Percentiles rank a stretch among this genome's conserved stretches.
Evolutionary conservation across 2,329 filamentous ascomycete species (phyloP).

Genomic region (Cyphellophora europaea): DNA sequence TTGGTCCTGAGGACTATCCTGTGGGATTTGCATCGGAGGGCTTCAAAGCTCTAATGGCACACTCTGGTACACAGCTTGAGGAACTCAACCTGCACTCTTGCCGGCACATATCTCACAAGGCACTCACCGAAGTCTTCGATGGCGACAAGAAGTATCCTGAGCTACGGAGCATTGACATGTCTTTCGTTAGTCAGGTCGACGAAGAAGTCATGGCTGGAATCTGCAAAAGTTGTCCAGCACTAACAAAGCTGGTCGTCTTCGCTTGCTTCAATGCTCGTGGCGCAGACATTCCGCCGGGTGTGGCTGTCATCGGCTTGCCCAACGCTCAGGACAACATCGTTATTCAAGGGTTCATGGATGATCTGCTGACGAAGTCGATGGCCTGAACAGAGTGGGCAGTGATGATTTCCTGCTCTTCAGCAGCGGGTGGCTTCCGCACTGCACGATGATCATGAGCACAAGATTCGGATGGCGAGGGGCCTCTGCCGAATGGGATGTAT

Average conservation of each 20-base stretch:
- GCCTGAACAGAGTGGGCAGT: no score
- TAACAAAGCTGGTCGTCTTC: slow-evolving; percentile 51
- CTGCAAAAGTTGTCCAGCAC: slow-evolving; percentile 34
- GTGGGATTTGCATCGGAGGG: slow-evolving; percentile 67
- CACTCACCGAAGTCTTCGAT: slow-evolving; percentile 68
- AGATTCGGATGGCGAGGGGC: no score
- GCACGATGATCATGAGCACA: no score
- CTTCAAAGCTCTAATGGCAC: slow-evolving; percentile 73
- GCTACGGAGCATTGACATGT: slow-evolving; percentile 64
- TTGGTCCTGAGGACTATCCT: slow-evolving; percentile 46
- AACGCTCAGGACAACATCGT: slow-evolving; percentile 48
- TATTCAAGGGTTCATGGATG: slow-evolving; percentile 1
- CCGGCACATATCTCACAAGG: slow-evolving; percentile 63
- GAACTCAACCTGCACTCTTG: slow-evolving; percentile 73
- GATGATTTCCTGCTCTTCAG: no score
- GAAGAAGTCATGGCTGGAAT: slow-evolving; percentile 35
- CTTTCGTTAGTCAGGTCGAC: slow-evolving; percentile 47
- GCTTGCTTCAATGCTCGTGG: slow-evolving; percentile 52
- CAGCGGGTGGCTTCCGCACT: no score
- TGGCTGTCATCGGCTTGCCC: slow-evolving; percentile 52
- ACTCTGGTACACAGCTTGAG: slow-evolving; percentile 60
- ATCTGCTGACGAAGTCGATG: background rate
- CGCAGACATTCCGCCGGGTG: slow-evolving; percentile 47
- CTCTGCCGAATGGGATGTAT: no score
- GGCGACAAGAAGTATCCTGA: slow-evolving; percentile 55